Evolutionary conservation across 345 rosid genomes (phyloP), one percentile per base, ranked within the genome.

Genomic region (Melastoma malabathricum): DNA sequence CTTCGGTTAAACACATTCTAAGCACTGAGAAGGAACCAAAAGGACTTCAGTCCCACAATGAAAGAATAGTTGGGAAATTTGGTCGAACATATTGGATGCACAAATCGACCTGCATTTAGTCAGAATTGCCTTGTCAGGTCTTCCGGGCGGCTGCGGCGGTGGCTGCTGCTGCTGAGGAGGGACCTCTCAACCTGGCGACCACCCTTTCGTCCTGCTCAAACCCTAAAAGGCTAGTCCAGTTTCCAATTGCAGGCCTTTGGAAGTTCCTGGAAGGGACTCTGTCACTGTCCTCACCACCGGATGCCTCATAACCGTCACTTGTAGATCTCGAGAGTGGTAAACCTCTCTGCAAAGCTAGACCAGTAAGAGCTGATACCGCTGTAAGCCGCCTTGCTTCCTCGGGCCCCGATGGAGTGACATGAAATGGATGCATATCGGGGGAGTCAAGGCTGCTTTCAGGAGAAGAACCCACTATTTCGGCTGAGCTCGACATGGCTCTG

Each of bases 281-380:
- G 61, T 87, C 98, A 31, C 98, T 92, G 58, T 92, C 98, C 72
- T 92, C 98, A 18, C 98, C 98, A 17, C 95, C 95, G 13, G 98
- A 92, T 13, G 98, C 90, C 69, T 92, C 98, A 20, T 87, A 87
- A 5, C 94, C 98, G 55, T 92, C 95, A 52, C 95, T 92, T 50
- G 93, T 74, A 38, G 98, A 87, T 69, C 95, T 87, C 12, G 90
- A 82, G 46, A 87, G 63, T n/a, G 83, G 95, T 50, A 92, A 65
- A 62, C 79, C 83, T 62, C 62, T 76, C 54, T 67, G 81, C 63
- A 75, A 63, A 68, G 65, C 75, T 22, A 48, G 47, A 50, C 67
- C 76, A 45, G 76, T 66, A 46, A 67, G 12, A 34, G 41, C 72
- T 49, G 92, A 61, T 45, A 80, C 52, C 56, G 79, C 81, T 25